Evolutionary conservation across 2,329 filamentous ascomycete genomes (phyloP), one percentile per base, ranked within the genome.

Genomic region (Fusarium mundagurra): DNA sequence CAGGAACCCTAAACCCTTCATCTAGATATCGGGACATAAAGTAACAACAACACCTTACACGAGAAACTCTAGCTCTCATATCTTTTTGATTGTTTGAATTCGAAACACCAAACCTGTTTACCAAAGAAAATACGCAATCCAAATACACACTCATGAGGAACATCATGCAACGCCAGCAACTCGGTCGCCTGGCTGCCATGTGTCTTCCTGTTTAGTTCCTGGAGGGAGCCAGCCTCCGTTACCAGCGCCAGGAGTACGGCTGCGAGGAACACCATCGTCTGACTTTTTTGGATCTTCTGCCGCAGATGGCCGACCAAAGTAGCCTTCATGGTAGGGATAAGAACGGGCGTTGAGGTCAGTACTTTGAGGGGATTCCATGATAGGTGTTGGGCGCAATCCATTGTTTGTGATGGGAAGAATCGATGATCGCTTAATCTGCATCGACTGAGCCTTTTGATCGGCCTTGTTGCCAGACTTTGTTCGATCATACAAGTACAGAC

Each of bases 401-500:
- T 85, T 86, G 78, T 85, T 85, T 74, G 85, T 87, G 36, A 95
- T 84, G 2, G 94, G 95, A 34, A 97, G 85, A 22, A 97, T 82
- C 5, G 91, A 86, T 16, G 79, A 72, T 18, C 74, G 77, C 20
- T 77, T 75, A 14, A 74, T 74, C 53, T 84, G 79, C 16, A 81
- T 84, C 79, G 91, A 89, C 75, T 92, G 91, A 8, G 94, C 94
- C 74, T 92, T 92, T 76, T 92, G 92, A 80, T 98, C 95, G 39
- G 94, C 95, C 81, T 95, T 95, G 79, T 94, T 94, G 76, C 93
- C 93, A 80, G 97, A 93, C 79, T 91, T 95, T 24, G 94, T 97
- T 69, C 96, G 92, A 83, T 99, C 96, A 83, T 99, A 99, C 45
- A 99, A 89, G 81, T 98, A 99, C 20, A 99, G 88, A 0, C 96